Conservation (phyloP, 1,139 yeast species). For the Pneumocystis sp. region DNA sequence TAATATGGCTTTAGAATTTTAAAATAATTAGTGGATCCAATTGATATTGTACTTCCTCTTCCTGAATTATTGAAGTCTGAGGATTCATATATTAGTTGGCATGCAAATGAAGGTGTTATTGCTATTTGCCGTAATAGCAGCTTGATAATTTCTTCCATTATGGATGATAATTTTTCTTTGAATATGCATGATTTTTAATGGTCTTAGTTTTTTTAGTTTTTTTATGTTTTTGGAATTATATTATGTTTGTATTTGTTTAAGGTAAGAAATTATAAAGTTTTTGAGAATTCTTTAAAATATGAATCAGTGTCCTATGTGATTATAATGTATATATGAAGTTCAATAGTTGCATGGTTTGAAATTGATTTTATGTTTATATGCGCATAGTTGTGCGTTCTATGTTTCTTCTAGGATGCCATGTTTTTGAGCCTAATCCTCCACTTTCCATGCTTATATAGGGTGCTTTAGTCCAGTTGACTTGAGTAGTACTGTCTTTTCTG, state of each 20-base stretch:
- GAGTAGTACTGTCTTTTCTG: background rate
- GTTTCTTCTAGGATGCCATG: background rate
- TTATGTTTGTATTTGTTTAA: background rate
- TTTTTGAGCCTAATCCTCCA: constrained; percentile 7
- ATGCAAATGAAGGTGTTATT: background rate
- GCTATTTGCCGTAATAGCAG: background rate
- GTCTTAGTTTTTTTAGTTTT: background rate
- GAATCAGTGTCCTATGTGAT: background rate
- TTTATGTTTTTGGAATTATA: background rate
- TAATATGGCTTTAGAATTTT: background rate
- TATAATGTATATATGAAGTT: background rate
- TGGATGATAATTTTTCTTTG: background rate
- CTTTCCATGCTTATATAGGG: constrained; percentile 5
- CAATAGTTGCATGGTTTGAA: background rate
- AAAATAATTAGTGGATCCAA: background rate
- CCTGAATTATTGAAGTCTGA: background rate
- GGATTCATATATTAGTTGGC: background rate
- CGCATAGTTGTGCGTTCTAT: background rate
- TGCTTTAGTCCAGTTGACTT: background rate
- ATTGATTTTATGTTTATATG: background rate
- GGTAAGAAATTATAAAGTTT: background rate
- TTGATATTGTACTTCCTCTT: background rate
- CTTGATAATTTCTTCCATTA: background rate
- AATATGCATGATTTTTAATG: background rate
- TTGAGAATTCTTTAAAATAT: background rate